A percentile compares a stretch with the other conserved stretches of the same genome.
These are phyloP conservation scores for Ophiocordyceps australis DNA, from an alignment of 2,329 filamentous ascomycete genomes.

Conservation along the genomic window DNA sequence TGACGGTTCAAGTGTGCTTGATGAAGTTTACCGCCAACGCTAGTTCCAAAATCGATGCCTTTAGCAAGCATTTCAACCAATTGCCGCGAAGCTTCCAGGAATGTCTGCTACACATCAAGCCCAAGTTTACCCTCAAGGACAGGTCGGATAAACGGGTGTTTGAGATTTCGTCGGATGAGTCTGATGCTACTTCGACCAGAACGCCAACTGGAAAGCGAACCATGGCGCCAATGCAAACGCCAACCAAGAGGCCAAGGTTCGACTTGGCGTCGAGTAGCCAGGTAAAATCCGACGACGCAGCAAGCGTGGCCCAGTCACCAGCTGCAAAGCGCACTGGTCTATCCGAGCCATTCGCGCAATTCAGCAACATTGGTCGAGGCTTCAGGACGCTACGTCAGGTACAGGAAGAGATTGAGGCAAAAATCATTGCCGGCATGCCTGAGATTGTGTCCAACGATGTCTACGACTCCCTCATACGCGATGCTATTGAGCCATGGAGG, in stretches of 20 bases:
- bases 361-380: constrained; percentile 16
- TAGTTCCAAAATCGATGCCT: constrained; percentile 31
- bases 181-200: constrained; percentile 10
- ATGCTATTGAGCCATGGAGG: constrained; percentile 41
- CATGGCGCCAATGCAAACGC: constrained; percentile 10
- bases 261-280: constrained; percentile 4
- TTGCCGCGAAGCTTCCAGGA: constrained; percentile 33
- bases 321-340: constrained; percentile 4
- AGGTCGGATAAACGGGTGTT: constrained; percentile 14
- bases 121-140: constrained; percentile 23
- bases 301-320: constrained; percentile 5
- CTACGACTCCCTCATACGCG: constrained; percentile 35
- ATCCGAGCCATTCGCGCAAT: constrained; percentile 19
- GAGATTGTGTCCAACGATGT: constrained; percentile 40
- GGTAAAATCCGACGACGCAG: constrained; percentile 20
- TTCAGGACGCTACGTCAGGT: constrained; percentile 32
- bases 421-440: constrained; percentile 37
- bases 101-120: constrained; percentile 25
- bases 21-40: constrained; percentile 33
- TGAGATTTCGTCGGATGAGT: constrained; percentile 21
- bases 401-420: constrained; percentile 31
- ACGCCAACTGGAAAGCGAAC: constrained; percentile 12
- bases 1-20: constrained; percentile 43
- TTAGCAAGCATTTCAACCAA: constrained; percentile 23
- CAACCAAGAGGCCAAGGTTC: constrained; percentile 14